These are phyloP conservation scores for Aspergillus tamarii DNA, from an alignment of 2,329 filamentous ascomycete species.

Conservation along the genomic window DNA sequence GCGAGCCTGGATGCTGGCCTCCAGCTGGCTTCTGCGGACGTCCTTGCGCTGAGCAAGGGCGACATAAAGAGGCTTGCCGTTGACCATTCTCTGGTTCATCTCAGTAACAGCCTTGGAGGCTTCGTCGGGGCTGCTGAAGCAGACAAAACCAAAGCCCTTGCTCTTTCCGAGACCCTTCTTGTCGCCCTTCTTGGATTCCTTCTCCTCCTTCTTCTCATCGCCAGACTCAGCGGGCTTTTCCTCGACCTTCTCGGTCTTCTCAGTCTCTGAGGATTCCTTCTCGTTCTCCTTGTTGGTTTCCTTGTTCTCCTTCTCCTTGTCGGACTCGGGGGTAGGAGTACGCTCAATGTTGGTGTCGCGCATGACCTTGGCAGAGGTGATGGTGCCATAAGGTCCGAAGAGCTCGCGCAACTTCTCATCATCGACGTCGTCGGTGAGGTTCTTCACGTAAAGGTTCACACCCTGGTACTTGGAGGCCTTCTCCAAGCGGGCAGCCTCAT, in stretches of 20 bases:
- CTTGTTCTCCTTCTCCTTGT: constrained; percentile 50
- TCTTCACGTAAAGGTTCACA: constrained; percentile 99
- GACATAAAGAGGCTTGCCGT: constrained; percentile 95
- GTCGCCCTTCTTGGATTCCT: constrained; percentile 59
- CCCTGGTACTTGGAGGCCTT: constrained; percentile 99
- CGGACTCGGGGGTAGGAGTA: constrained; percentile 50
- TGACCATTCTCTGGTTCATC: constrained; percentile 99
- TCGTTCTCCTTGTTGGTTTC: constrained; percentile 32
- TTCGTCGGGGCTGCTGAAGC: constrained; percentile 99
- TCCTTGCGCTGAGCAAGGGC: constrained; percentile 99
- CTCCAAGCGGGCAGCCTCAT: constrained; percentile 95
- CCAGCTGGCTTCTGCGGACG: constrained; percentile 98
- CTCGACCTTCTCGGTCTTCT: constrained; percentile 49
- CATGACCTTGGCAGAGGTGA: constrained; percentile 99
- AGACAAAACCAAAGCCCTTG: constrained; percentile 99
- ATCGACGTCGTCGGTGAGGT: constrained; percentile 93
- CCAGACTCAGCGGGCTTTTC: constrained; percentile 8
- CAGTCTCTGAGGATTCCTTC: constrained; percentile 52
- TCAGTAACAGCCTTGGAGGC: constrained; percentile 98
- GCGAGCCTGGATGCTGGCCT: constrained; percentile 98
- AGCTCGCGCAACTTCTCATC: constrained; percentile 96
- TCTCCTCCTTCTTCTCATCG: constrained; percentile 56
- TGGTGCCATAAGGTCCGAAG: constrained; percentile 87
- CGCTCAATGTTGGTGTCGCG: constrained; percentile 68
- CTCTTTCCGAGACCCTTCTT: constrained; percentile 85